These are phyloP conservation scores for Hyphodiscus sp. DNA, from an alignment of 2,329 filamentous ascomycete species.

Conservation along the genomic window DNA sequence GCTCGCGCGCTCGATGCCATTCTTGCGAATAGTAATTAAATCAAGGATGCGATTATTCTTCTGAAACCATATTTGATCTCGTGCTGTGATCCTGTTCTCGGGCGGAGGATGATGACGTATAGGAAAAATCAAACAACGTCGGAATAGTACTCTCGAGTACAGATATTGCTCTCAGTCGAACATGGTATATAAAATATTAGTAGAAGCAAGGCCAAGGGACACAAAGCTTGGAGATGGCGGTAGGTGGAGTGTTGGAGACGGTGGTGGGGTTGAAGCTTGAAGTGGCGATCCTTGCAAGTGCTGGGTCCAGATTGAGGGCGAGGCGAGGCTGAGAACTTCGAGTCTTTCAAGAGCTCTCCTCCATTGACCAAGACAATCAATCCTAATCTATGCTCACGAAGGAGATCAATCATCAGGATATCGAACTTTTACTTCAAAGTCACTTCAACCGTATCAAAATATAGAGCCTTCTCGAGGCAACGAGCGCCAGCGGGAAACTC, in stretches of 20 bases:
- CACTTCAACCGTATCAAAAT: too few species aligned
- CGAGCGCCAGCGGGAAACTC: too few species aligned
- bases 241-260: not conserved
- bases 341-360: too few species aligned
- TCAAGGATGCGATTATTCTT: not conserved
- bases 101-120: not conserved
- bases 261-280: too few species aligned
- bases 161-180: not conserved
- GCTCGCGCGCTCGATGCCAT: conserved; percentile 15
- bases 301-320: too few species aligned
- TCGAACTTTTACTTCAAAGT: too few species aligned
- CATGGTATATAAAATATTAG: not conserved
- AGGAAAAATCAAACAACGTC: not conserved
- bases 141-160: not conserved
- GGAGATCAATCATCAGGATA: too few species aligned
- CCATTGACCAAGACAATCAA: too few species aligned
- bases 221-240: not conserved
- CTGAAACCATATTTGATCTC: not conserved
- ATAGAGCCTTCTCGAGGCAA: too few species aligned
- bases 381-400: too few species aligned
- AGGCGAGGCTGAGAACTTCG: too few species aligned
- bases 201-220: not conserved
- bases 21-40: not conserved
- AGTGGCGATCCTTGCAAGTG: too few species aligned
- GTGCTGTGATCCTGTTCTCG: not conserved